Conservation (phyloP, 495 filamentous ascomycete genomes). For the Neurospora sp. region DNA sequence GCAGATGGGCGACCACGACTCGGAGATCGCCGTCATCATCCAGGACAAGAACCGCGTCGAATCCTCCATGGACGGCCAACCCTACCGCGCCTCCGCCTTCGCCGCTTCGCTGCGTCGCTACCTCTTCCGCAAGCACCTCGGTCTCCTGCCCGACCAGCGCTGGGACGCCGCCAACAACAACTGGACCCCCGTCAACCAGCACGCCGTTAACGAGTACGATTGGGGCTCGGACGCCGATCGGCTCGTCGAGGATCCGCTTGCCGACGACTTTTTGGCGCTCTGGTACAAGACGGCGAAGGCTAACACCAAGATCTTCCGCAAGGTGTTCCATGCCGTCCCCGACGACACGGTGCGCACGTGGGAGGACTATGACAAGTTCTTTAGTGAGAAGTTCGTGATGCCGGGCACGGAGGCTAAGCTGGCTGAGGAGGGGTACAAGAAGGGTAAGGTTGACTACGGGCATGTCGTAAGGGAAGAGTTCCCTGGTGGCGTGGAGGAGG, state of each 20-base stretch:
- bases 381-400: conserved; percentile 55
- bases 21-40: conserved; percentile 31
- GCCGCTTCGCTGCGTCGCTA: conserved; percentile 74
- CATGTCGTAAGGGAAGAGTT: conserved; percentile 83
- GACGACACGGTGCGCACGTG: conserved; percentile 72
- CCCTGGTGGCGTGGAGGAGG: conserved; percentile 50
- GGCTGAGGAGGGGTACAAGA: conserved; percentile 17
- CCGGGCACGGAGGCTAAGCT: conserved; percentile 29
- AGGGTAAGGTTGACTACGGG: conserved; percentile 55
- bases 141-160: conserved; percentile 65
- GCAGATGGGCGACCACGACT: conserved; percentile 79
- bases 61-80: conserved; percentile 60
- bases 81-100: conserved; percentile 66
- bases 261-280: conserved; percentile 51
- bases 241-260: conserved; percentile 66
- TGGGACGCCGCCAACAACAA: conserved; percentile 51
- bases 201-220: conserved; percentile 64
- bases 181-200: conserved; percentile 60
- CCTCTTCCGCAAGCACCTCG: conserved; percentile 86
- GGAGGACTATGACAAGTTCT: conserved; percentile 80
- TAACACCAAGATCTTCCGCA: conserved; percentile 80
- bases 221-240: conserved; percentile 66
- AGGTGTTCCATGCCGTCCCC: conserved; percentile 82
- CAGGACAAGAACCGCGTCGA: conserved; percentile 58
- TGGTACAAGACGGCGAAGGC: conserved; percentile 65